Conservation (phyloP, 2,329 filamentous ascomycete species). For the Bipolaris sorokiniana region DNA sequence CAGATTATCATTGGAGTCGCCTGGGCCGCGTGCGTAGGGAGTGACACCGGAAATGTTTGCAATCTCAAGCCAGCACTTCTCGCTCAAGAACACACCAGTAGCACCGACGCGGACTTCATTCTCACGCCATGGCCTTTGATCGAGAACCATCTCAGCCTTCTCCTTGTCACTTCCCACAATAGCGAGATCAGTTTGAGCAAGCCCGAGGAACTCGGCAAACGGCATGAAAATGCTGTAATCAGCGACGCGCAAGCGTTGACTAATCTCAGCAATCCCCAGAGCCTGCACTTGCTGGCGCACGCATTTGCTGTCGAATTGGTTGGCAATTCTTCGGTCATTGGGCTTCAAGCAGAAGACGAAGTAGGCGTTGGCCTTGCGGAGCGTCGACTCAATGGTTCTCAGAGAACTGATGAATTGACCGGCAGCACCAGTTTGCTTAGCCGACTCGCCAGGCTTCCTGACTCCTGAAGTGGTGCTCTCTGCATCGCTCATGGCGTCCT, state of each 20-base stretch:
- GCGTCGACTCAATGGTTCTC: constrained; percentile 87
- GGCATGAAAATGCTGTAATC: constrained; percentile 97
- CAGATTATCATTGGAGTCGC: constrained; percentile 56
- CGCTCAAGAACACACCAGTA: constrained; percentile 94
- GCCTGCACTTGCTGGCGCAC: constrained; percentile 94
- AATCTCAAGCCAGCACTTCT: constrained; percentile 93
- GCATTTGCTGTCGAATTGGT: constrained; percentile 99
- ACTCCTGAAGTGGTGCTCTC: constrained; percentile 53
- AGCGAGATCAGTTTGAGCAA: constrained; percentile 81
- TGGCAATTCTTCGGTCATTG: constrained; percentile 94
- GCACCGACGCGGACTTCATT: constrained; percentile 91
- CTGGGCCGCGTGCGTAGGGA: constrained; percentile 55
- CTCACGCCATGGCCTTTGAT: constrained; percentile 87
- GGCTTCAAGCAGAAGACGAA: constrained; percentile 98
- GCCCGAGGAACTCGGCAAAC: constrained; percentile 91
- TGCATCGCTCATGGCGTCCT: constrained; percentile 56
- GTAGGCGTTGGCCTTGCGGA: constrained; percentile 88
- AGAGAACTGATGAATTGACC: constrained; percentile 89
- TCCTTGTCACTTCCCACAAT: constrained; percentile 92
- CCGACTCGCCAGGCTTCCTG: constrained; percentile 37
- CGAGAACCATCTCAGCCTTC: constrained; percentile 87
- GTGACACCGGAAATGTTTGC: constrained; percentile 67
- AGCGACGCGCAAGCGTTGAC: constrained; percentile 86
- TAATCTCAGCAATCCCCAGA: constrained; percentile 96
- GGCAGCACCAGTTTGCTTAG: constrained; percentile 80